Percentiles rank a stretch among this genome's conserved stretches.
phyloP scores from a whole-genome alignment of 306 rosid species.

The Casuarina cunninghamiana region DNA sequence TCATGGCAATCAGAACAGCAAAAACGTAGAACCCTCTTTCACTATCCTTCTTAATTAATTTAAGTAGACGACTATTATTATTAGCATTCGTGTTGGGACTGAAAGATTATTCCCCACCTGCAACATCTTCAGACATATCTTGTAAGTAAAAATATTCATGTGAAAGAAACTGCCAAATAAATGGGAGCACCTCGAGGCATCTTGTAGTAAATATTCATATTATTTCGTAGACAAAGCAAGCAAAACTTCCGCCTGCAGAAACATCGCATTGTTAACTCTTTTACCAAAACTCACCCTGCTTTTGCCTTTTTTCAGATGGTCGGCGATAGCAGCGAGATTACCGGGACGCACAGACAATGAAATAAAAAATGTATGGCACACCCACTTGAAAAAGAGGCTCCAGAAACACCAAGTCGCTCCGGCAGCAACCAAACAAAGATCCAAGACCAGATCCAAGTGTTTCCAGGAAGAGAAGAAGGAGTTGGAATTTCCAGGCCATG shows the following conservation, averaged over 20 bases:
- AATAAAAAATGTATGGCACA: constrained; percentile 93
- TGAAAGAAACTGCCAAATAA: not conserved
- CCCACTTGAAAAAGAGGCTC: constrained; percentile 80
- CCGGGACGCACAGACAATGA: constrained; percentile 94
- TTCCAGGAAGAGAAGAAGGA: constrained; percentile 6
- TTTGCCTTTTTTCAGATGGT: constrained; percentile 60
- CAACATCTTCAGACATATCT: no score
- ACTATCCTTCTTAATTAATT: no score
- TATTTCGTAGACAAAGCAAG: no score
- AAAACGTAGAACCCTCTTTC: no score
- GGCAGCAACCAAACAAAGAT: constrained; percentile 13
- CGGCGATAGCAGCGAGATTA: constrained; percentile 74
- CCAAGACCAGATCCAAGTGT: not conserved
- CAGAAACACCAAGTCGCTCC: constrained; percentile 24
- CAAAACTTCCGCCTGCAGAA: no score
- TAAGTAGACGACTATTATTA: no score
- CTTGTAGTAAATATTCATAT: no score
- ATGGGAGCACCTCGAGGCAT: not conserved
- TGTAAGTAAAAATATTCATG: not conserved
- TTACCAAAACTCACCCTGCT: not conserved
- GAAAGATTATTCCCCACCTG: no score
- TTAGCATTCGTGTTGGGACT: no score
- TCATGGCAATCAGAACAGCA: no score
- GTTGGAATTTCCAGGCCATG: constrained; percentile 12
- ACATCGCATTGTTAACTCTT: constrained; percentile 3